phyloP scores from a whole-genome alignment of 2,329 filamentous ascomycete species.

The Curvularia spicifera region DNA sequence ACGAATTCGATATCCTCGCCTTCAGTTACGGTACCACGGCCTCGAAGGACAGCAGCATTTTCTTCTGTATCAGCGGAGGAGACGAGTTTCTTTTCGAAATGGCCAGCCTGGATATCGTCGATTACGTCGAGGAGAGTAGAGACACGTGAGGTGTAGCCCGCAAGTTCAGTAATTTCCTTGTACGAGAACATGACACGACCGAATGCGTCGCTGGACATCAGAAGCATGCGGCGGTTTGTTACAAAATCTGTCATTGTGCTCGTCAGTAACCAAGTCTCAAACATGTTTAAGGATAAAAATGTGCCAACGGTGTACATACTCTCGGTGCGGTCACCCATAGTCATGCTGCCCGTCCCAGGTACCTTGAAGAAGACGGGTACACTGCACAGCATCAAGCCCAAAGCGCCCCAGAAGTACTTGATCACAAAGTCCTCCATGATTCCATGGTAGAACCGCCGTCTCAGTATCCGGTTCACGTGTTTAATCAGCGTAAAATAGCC shows the following conservation, averaged over 20 bases:
- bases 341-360: slow-evolving; percentile 63
- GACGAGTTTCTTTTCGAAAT: slow-evolving; percentile 95
- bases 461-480: slow-evolving; percentile 94
- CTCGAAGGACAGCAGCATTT: slow-evolving; percentile 81
- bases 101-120: slow-evolving; percentile 86
- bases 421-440: slow-evolving; percentile 99
- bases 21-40: slow-evolving; percentile 81
- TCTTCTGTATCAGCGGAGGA: slow-evolving; percentile 82
- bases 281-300: neutral
- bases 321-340: slow-evolving; percentile 72
- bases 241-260: slow-evolving; percentile 69
- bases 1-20: slow-evolving; percentile 84
- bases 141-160: slow-evolving; percentile 92
- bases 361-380: slow-evolving; percentile 96
- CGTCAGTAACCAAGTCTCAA: slow-evolving; percentile 11
- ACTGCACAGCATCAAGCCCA: slow-evolving; percentile 90
- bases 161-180: slow-evolving; percentile 93
- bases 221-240: slow-evolving; percentile 88
- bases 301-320: slow-evolving; percentile 50
- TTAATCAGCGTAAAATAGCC: slow-evolving; percentile 99
- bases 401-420: slow-evolving; percentile 98
- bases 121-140: slow-evolving; percentile 90
- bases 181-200: slow-evolving; percentile 56
- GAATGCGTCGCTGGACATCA: slow-evolving; percentile 79
- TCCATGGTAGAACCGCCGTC: slow-evolving; percentile 92